Conservation (phyloP, 1,284 basidiomycete species). For the Anthracocystis panici-leucophaei region DNA sequence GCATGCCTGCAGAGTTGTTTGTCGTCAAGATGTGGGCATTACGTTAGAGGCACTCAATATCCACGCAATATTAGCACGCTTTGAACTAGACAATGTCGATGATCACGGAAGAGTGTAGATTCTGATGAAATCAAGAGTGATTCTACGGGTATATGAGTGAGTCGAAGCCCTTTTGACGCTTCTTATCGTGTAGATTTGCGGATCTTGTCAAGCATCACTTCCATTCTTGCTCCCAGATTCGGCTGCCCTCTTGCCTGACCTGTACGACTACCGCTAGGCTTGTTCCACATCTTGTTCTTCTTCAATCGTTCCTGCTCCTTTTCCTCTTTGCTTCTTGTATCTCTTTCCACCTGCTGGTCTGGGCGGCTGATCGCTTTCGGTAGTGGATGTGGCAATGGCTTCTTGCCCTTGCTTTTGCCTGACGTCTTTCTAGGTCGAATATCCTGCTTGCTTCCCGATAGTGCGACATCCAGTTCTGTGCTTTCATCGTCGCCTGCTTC, state of each 20-base stretch:
- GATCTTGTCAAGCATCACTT: conserved; percentile 67
- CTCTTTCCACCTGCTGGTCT: conserved; percentile 14
- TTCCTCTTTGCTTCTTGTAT: conserved; percentile 53
- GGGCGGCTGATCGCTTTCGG: conserved; percentile 7
- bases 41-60: conserved; percentile 10
- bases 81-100: not conserved
- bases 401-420: conserved; percentile 25
- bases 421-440: conserved; percentile 24
- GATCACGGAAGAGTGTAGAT: not conserved
- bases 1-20: conserved; percentile 67
- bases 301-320: conserved; percentile 54
- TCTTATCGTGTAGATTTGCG: conserved; percentile 31
- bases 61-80: not conserved
- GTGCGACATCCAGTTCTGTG: conserved; percentile 10
- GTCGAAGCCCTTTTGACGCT: not conserved
- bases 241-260: conserved; percentile 66
- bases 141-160: conserved; percentile 24
- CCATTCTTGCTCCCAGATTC: conserved; percentile 65
- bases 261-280: conserved; percentile 52
- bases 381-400: conserved; percentile 47
- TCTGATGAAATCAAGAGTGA: not conserved
- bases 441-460: conserved; percentile 36
- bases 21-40: conserved; percentile 65
- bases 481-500: conserved; percentile 34
- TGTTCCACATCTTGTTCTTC: conserved; percentile 63